Base-by-base conservation (phyloP, 164 flowering plant genomes). In the Taxillus chinensis region DNA sequence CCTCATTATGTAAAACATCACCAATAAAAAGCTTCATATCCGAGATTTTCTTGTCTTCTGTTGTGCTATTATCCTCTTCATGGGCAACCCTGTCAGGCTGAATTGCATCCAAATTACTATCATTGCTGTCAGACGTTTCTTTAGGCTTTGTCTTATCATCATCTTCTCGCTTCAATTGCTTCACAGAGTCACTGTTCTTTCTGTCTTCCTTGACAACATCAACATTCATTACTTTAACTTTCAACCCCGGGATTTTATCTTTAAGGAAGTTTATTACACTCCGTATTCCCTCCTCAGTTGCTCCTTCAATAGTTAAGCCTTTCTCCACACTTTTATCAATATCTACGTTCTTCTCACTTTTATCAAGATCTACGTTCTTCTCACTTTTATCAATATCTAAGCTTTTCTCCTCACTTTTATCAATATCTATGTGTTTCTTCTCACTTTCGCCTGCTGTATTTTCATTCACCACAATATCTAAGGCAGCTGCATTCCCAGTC, bases 221-320 rank as follows among this genome's bases (percentile, higher is more conserved):
- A n/a, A 82, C 52, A 9, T 86, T 81, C 85, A 79, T 84, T 58
- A 93, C 84, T 74, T 93, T 83, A 27, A 89, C 78, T 77, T 89
- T 90, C 61, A 93, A 70, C 41, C 89, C 90, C 3, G 98, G 98
- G 69, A 92, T 85, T 71, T 84, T 85, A 11, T 84, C 92, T 69
- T 86, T 92, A 11, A 92, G 83, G 76, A 87, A 92, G 61, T 83
- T 82, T 41, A 91, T 77, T 46, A 93, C 90, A 54, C 84, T 85
- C 66, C 77, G 87, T 63, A 93, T 78, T 65, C 88, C 99, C 68
- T 90, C 99, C 72, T 93, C 98, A 69, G 85, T 83, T 65, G 78
- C 83, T 65, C 73, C 97, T 67, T 86, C 89, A 56, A 78, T 65
- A 67, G 77, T 82, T 50, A 77, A 66, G 61, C 79, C 80, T 69